These are phyloP conservation scores for Helicostylum pulchrum DNA, from an alignment of 192 early-diverging fungal species.

Conservation along the genomic window DNA sequence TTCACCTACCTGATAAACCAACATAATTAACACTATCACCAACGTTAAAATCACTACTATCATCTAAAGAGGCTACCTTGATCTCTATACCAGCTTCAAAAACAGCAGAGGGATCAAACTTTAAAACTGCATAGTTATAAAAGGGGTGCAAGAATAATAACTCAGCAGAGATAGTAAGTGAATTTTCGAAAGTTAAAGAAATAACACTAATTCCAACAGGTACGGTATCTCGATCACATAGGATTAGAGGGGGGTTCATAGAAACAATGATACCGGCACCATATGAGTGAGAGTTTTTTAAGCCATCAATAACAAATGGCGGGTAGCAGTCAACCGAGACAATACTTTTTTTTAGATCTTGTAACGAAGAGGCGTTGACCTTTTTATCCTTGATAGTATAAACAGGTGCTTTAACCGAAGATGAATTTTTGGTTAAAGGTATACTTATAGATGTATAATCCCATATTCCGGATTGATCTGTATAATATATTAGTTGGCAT, in stretches of 20 bases:
- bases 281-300: conserved; percentile 56
- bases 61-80: conserved; percentile 44
- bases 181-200: conserved; percentile 75
- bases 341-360: conserved; percentile 33
- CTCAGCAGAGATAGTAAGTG: conserved; percentile 76
- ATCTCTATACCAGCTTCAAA: conserved; percentile 63
- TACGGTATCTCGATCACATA: conserved; percentile 78
- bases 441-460: conserved; percentile 57
- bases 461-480: conserved; percentile 77
- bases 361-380: not conserved
- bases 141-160: conserved; percentile 82
- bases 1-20: conserved; percentile 42
- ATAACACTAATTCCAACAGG: conserved; percentile 73
- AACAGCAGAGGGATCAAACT: conserved; percentile 69
- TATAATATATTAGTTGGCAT: not conserved
- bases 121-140: conserved; percentile 81
- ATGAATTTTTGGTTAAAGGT: not conserved
- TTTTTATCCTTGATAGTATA: not conserved
- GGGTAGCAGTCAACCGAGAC: conserved; percentile 75
- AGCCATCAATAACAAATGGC: conserved; percentile 74
- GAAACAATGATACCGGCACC: conserved; percentile 81
- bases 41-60: conserved; percentile 57
- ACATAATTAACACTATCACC: conserved; percentile 59
- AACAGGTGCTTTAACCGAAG: not conserved
- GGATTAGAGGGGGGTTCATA: conserved; percentile 70